Percentiles rank a stretch among this genome's conserved stretches.
These are phyloP conservation scores for Thielaviopsis euricoi DNA, from an alignment of 2,329 filamentous ascomycete genomes.

Conservation along the genomic window DNA sequence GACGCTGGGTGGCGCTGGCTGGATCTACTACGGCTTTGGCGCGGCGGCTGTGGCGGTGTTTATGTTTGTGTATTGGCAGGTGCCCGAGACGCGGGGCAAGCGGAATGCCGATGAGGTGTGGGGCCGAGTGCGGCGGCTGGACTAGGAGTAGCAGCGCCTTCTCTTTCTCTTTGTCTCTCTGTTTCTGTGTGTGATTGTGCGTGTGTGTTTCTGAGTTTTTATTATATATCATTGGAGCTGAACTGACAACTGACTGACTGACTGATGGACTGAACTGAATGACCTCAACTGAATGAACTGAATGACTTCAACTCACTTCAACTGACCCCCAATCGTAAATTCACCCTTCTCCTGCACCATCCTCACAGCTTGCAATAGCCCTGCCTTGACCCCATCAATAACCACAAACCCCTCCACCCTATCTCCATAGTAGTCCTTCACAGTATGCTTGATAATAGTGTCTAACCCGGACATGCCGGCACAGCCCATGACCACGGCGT, in stretches of 20 bases:
- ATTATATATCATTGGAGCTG: no score
- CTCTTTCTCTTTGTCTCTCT: background rate
- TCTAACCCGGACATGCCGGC: constrained; percentile 84
- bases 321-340: constrained; percentile 17
- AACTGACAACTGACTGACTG: no score
- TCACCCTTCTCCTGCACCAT: constrained; percentile 26
- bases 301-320: background rate
- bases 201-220: no score
- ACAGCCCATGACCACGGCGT: constrained; percentile 67
- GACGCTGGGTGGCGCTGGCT: constrained; percentile 50
- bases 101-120: constrained; percentile 79
- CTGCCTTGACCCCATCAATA: constrained; percentile 65
- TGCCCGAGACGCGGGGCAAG: constrained; percentile 83
- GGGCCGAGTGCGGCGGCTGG: constrained; percentile 45
- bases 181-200: background rate
- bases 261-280: no score
- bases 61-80: constrained; percentile 52
- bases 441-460: constrained; percentile 53
- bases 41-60: constrained; percentile 52
- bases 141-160: constrained; percentile 20
- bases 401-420: constrained; percentile 42
- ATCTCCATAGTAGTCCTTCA: constrained; percentile 46
- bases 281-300: no score
- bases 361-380: constrained; percentile 44
- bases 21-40: constrained; percentile 86